These are phyloP conservation scores for Starmera stellimalicola DNA, from an alignment of 1,139 yeast species.

Conservation along the genomic window DNA sequence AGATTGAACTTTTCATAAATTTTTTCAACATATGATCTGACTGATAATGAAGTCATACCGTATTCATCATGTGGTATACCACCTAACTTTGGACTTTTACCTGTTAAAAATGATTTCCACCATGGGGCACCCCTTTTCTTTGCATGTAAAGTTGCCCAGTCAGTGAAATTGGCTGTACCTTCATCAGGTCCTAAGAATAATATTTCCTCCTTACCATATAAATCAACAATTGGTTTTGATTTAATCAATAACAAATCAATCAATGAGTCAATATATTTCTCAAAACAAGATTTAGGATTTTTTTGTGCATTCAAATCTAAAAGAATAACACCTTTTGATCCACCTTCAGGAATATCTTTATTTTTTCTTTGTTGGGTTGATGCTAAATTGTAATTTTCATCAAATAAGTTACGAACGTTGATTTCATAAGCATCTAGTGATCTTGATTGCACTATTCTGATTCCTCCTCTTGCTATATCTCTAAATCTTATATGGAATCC, in stretches of 20 bases:
- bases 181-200: conserved; percentile 97
- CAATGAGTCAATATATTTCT: conserved; percentile 86
- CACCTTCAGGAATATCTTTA: conserved; percentile 98
- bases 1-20: conserved; percentile 73
- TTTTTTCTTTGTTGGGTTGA: conserved; percentile 94
- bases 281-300: conserved; percentile 78
- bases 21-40: conserved; percentile 84
- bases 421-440: conserved; percentile 77
- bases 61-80: conserved; percentile 98
- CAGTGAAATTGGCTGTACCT: conserved; percentile 91
- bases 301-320: conserved; percentile 72
- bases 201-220: conserved; percentile 78
- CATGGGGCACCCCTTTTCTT: conserved; percentile 90
- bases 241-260: conserved; percentile 70
- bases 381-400: conserved; percentile 93
- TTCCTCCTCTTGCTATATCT: conserved; percentile 98
- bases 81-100: conserved; percentile 85
- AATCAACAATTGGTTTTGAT: conserved; percentile 65
- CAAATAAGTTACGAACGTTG: conserved; percentile 84
- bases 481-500: conserved; percentile 97
- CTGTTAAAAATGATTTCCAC: conserved; percentile 99
- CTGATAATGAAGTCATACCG: conserved; percentile 96
- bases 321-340: conserved; percentile 93
- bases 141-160: conserved; percentile 99
- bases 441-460: conserved; percentile 86